These are phyloP conservation scores for Verticillium albo-atrum DNA, from an alignment of 2,329 filamentous ascomycete genomes.

Conservation along the genomic window DNA sequence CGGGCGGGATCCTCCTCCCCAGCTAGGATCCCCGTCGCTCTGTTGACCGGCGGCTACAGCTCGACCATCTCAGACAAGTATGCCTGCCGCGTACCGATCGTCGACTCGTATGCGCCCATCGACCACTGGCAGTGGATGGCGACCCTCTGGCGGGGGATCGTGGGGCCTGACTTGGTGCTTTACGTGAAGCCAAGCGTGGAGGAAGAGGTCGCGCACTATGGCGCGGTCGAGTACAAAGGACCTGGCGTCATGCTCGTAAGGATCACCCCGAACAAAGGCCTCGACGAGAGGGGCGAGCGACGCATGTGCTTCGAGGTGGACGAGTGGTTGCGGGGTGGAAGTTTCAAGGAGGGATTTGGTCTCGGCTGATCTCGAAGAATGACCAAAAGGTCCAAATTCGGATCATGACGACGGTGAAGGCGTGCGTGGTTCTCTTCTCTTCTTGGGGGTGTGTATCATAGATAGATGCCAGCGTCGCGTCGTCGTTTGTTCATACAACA, in stretches of 20 bases:
- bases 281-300: constrained; percentile 68
- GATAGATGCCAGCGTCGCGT: not conserved
- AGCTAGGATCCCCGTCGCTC: constrained; percentile 58
- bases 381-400: no score
- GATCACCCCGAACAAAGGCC: constrained; percentile 32
- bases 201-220: constrained; percentile 29
- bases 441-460: not conserved
- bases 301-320: constrained; percentile 82
- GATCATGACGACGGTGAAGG: not conserved
- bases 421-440: not conserved
- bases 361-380: not conserved
- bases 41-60: constrained; percentile 75
- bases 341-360: constrained; percentile 28
- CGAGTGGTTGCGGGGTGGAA: constrained; percentile 63
- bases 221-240: constrained; percentile 54
- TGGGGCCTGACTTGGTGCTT: constrained; percentile 75
- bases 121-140: constrained; percentile 99
- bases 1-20: constrained; percentile 2
- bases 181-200: constrained; percentile 48
- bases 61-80: constrained; percentile 74
- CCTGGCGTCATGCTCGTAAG: constrained; percentile 52
- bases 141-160: constrained; percentile 82
- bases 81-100: constrained; percentile 68
- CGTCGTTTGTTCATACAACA: not conserved
- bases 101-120: constrained; percentile 72